phyloP scores from a whole-genome alignment of 352 stramenopile genomes.

The Phytophthora macrochlamydospora region DNA sequence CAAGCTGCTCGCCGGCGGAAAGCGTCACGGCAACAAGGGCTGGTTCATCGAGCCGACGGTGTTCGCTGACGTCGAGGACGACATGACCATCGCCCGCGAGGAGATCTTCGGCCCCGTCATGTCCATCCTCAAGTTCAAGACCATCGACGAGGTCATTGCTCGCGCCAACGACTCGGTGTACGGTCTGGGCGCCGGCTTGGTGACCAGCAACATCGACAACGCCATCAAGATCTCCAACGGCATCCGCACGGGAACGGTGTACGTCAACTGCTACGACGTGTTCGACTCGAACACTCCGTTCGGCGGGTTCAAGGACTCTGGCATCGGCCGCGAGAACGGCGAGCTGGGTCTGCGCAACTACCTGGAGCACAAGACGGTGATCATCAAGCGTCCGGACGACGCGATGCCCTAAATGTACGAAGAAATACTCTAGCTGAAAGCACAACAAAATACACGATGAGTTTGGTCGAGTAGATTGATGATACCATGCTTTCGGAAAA shows the following conservation, averaged over 20 bases:
- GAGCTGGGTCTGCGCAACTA: conserved; percentile 72
- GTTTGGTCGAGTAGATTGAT: too few species aligned
- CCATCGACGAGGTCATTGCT: conserved; percentile 83
- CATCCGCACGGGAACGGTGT: conserved; percentile 92
- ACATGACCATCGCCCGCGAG: conserved; percentile 89
- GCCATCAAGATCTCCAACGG: conserved; percentile 85
- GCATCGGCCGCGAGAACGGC: conserved; percentile 77
- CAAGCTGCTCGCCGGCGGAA: conserved; percentile 75
- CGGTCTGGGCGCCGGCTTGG: conserved; percentile 88
- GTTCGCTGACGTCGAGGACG: conserved; percentile 73
- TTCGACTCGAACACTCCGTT: conserved; percentile 88
- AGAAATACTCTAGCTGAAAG: too few species aligned
- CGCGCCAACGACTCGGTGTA: conserved; percentile 88
- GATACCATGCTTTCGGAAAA: too few species aligned
- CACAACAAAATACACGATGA: too few species aligned
- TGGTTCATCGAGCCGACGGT: conserved; percentile 95
- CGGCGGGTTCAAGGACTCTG: conserved; percentile 87
- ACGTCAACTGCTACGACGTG: conserved; percentile 94
- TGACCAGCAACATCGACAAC: conserved; percentile 84
- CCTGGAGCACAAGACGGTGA: conserved; percentile 65
- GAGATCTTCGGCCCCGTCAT: conserved; percentile 93
- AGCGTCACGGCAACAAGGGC: conserved; percentile 58
- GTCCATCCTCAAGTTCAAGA: conserved; percentile 87
- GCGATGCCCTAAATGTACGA: conserved; percentile 30
- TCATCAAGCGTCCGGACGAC: conserved; percentile 50